Evolutionary conservation across 2,329 filamentous ascomycete genomes (phyloP).

Genomic region (Sclerotinia minor): DNA sequence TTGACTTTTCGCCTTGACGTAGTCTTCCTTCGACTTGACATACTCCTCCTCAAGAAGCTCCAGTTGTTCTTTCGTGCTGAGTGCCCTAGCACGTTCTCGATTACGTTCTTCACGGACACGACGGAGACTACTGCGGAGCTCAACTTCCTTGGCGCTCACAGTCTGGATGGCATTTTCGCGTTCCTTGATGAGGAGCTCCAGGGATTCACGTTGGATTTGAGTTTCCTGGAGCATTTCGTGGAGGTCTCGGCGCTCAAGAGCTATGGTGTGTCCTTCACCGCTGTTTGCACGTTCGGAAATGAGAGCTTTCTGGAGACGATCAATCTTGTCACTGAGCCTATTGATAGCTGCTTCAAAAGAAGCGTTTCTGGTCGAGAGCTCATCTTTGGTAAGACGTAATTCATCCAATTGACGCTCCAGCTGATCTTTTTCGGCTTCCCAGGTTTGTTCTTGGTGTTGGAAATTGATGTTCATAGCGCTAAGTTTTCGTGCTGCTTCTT

Average conservation of each 20-base stretch:
- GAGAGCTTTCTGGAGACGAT: conserved; percentile 49
- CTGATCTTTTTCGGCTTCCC: conserved; percentile 41
- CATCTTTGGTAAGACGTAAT: conserved; percentile 49
- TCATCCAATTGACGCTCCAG: conserved; percentile 48
- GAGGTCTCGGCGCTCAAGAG: conserved; percentile 59
- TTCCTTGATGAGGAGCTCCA: conserved; percentile 71
- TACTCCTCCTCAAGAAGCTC: conserved; percentile 44
- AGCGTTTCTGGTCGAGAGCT: conserved; percentile 41
- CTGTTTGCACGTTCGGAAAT: conserved; percentile 56
- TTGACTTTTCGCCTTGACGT: conserved; percentile 44
- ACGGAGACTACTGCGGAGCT: conserved; percentile 67
- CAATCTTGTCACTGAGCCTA: conserved; percentile 53
- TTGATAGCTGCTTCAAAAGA: conserved; percentile 49
- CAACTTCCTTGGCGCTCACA: conserved; percentile 56
- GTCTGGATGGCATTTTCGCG: conserved; percentile 65
- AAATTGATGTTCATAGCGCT: conserved; percentile 52
- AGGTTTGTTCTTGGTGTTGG: conserved; percentile 48
- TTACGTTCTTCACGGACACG: conserved; percentile 66
- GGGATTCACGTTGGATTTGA: conserved; percentile 63
- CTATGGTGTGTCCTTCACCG: conserved; percentile 57
- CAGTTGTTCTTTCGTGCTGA: conserved; percentile 33
- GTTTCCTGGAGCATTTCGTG: conserved; percentile 61
- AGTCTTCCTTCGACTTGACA: conserved; percentile 34
- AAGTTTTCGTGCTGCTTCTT: conserved; percentile 43
- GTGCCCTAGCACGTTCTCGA: conserved; percentile 38